Base-by-base conservation (phyloP, 306 rosid genomes). In the Ammopiptanthus mongolicus region DNA sequence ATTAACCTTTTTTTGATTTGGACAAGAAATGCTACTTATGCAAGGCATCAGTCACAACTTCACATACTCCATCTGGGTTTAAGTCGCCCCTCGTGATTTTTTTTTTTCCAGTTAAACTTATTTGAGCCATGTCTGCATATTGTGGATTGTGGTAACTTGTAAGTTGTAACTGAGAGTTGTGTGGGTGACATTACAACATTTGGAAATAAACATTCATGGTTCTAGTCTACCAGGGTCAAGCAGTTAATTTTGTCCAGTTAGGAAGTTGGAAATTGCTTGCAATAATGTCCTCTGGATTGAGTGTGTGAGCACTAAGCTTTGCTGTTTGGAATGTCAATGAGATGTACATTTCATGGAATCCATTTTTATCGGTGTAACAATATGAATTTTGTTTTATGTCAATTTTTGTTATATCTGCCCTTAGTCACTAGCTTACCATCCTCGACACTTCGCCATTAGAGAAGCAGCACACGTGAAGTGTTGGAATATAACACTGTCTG, bases 361-460 rank as follows among this genome's bases (percentile, higher is more conserved):
- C 58, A 34, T 8, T 44, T 44, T 68, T 13, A 62, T 46, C 0
- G 41, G 57, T 66, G 52, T 7, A 50, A 22, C 18, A 9, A 25
- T 65, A 52, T 73, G 70, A 6, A 7, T 39, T 74, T 69, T 73
- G 61, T 61, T 73, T 58, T 63, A 50, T 14, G 11, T 73, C 21
- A 50, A 22, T 8, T 58, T 55, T 44, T 48, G 57, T 46, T 75
- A 47, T 10, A 11, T 21, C 47, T 60, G 59, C 58, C 62, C 61
- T 8, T 2, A 22, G 8, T 61, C 59, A 22, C 37, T 34, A 3
- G 64, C 75, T 19, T 12, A n/a, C 53, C 7, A 17, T 65, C n/a
- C 44, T 34, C 19, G 1, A 50, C 8, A 41, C 34, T 77, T 82
- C 15, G 37, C 51, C 18, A 7, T 42, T 25, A 23, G 74, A 69